These are phyloP conservation scores for Pigoraptor vietnamica DNA, from an alignment of 78 protist species.

Conservation along the genomic window DNA sequence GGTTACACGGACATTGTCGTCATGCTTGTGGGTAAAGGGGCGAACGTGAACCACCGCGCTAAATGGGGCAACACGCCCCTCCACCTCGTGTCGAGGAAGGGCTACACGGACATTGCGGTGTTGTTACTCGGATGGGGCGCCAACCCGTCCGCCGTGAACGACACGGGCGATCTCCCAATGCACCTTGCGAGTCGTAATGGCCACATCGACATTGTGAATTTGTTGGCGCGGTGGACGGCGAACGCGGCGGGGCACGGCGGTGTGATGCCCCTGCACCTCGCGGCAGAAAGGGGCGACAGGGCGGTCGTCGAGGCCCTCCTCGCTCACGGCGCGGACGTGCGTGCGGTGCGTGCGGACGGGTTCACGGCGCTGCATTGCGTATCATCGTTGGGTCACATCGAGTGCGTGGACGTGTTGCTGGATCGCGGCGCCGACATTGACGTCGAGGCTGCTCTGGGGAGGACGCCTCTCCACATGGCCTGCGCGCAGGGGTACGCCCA, in stretches of 20 bases:
- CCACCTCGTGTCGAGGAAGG: background rate
- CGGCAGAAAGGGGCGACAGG: background rate
- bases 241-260: background rate
- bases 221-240: background rate
- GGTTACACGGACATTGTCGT: background rate
- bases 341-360: background rate
- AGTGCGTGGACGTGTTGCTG: background rate
- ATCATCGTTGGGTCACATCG: background rate
- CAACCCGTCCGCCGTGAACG: background rate
- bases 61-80: background rate
- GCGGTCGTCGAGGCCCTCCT: background rate
- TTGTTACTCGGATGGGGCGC: background rate
- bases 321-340: background rate
- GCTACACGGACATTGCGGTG: background rate
- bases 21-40: background rate
- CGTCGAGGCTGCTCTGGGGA: background rate
- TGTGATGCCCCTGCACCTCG: background rate
- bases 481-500: background rate
- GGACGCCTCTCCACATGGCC: background rate
- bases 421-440: background rate
- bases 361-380: background rate
- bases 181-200: background rate
- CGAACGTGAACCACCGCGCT: background rate
- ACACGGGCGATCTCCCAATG: background rate
- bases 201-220: background rate